A percentile compares a stretch with the other conserved stretches of the same genome.
These are phyloP conservation scores for Salix caprea DNA, from an alignment of 345 rosid genomes.

Conservation along the genomic window DNA sequence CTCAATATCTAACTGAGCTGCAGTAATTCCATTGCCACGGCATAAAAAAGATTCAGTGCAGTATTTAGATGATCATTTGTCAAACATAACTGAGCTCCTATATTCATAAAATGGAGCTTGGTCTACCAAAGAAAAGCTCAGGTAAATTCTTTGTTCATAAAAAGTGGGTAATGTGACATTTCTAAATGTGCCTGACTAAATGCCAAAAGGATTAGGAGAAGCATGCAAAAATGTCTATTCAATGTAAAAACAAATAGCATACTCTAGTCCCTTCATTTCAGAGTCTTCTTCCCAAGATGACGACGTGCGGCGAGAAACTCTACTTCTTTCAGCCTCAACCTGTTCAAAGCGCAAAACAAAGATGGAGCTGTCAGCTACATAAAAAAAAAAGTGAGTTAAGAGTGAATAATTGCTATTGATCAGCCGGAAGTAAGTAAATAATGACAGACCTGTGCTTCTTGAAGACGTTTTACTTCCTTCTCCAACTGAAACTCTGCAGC, in stretches of 20 bases:
- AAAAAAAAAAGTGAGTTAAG: background rate
- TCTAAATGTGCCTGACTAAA: background rate
- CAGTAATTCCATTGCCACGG: too few relatives aligned
- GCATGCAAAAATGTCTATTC: too few relatives aligned
- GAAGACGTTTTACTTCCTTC: slow-evolving; percentile 81
- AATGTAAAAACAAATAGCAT: slow-evolving; percentile 24
- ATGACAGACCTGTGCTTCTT: slow-evolving; percentile 69
- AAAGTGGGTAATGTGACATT: background rate
- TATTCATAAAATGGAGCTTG: too few relatives aligned
- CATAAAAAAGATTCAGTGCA: too few relatives aligned
- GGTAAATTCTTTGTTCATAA: background rate
- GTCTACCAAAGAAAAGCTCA: background rate
- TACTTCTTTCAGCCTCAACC: slow-evolving; percentile 89
- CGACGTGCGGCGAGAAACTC: slow-evolving; percentile 64
- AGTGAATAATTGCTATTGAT: slow-evolving; percentile 3
- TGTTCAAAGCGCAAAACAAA: slow-evolving; percentile 26
- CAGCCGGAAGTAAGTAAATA: slow-evolving; percentile 13
- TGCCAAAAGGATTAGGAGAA: slow-evolving; percentile 5
- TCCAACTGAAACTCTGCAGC: slow-evolving; percentile 98
- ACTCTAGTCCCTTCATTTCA: slow-evolving; percentile 94
- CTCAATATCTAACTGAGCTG: too few relatives aligned
- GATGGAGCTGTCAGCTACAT: background rate
- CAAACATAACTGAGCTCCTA: too few relatives aligned
- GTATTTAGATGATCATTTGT: too few relatives aligned
- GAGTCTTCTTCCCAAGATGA: slow-evolving; percentile 92